A percentile compares a stretch with the other conserved stretches of the same genome.
phyloP scores from a whole-genome alignment of 306 rosid genomes.

The Hippophae rhamnoides region DNA sequence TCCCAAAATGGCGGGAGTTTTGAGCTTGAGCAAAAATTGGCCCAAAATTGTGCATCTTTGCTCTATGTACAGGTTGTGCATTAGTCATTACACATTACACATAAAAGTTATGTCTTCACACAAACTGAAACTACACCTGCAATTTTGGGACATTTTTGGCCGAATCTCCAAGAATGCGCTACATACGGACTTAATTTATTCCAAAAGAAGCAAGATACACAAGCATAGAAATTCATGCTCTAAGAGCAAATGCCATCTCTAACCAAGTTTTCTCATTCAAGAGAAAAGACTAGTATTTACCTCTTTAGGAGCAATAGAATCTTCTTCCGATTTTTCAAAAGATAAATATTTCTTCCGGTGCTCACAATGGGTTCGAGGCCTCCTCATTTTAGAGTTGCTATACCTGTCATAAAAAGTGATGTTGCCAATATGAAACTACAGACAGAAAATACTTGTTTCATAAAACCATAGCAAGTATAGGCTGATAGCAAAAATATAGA shows the following conservation, averaged over 20 bases:
- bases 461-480: background rate
- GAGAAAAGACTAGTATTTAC: slow-evolving; percentile 13
- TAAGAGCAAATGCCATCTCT: background rate
- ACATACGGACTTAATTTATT: background rate
- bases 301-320: slow-evolving; percentile 34
- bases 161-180: too few species aligned
- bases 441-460: background rate
- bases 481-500: background rate
- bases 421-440: background rate
- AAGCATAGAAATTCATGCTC: background rate
- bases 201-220: background rate
- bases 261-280: background rate
- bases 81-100: too few species aligned
- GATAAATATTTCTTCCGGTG: slow-evolving; percentile 29
- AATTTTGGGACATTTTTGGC: too few species aligned
- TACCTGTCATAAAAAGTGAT: slow-evolving; percentile 26
- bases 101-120: too few species aligned
- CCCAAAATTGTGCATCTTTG: too few species aligned
- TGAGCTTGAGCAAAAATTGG: too few species aligned
- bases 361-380: slow-evolving; percentile 36
- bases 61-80: too few species aligned
- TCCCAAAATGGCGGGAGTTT: too few species aligned
- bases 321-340: slow-evolving; percentile 23
- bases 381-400: slow-evolving; percentile 49
- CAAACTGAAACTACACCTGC: too few species aligned